Evolutionary conservation across 2,329 filamentous ascomycete genomes (phyloP).

Genomic region (Colletotrichum musae): DNA sequence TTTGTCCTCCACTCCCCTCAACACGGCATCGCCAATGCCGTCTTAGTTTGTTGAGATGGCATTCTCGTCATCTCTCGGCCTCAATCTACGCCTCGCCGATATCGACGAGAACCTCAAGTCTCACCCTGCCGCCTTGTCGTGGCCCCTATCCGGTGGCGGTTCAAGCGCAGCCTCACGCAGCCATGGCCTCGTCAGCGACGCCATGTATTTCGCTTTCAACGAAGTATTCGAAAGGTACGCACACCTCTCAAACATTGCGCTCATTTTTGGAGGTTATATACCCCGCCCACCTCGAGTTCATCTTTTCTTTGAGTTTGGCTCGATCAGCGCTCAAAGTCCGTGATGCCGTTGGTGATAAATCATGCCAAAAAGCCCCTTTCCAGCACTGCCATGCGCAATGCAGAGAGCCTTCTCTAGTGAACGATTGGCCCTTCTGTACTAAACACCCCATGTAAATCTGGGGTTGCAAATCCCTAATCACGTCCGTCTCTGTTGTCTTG

Average conservation of each 20-base stretch:
- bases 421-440: background rate
- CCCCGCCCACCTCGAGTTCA: background rate
- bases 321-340: background rate
- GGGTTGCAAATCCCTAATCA: too few relatives aligned
- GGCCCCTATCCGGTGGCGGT: background rate
- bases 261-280: background rate
- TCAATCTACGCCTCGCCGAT: slow-evolving; percentile 35
- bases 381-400: background rate
- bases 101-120: slow-evolving; percentile 37
- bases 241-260: background rate
- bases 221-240: slow-evolving; percentile 46
- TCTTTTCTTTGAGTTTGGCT: background rate
- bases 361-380: too few relatives aligned
- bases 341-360: background rate
- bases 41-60: slow-evolving; percentile 18
- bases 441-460: too few relatives aligned
- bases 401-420: background rate
- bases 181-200: slow-evolving; percentile 28
- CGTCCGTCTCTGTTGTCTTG: too few relatives aligned
- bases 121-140: slow-evolving; percentile 20
- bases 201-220: slow-evolving; percentile 29
- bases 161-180: background rate
- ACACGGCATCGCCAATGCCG: slow-evolving; percentile 2
- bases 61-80: slow-evolving; percentile 23
- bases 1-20: background rate